phyloP scores from a whole-genome alignment of 228 moss, liverwort and hornwort genomes.

The Sphagnum magellanicum region DNA sequence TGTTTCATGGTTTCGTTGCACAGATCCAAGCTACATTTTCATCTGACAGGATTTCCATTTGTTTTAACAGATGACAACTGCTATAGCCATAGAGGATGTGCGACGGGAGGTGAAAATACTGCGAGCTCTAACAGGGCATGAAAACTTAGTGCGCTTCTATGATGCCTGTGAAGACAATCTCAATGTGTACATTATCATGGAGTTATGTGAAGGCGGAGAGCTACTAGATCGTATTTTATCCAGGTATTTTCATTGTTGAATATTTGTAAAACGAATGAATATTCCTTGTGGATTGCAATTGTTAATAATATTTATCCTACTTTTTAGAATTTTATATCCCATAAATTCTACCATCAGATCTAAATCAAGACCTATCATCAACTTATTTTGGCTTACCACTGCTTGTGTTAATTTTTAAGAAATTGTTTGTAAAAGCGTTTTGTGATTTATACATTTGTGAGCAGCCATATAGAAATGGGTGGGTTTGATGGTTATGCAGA shows the following conservation, averaged over 20 bases:
- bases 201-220: conserved; percentile 99
- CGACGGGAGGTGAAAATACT: conserved; percentile 97
- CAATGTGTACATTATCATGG: conserved; percentile 99
- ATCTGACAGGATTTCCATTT: background rate
- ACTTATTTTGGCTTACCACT: too few species aligned
- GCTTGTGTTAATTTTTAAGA: too few species aligned
- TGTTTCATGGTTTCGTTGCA: too few species aligned
- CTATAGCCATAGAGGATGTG: conserved; percentile 99
- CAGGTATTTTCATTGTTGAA: conserved; percentile 33
- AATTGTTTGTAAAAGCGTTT: too few species aligned
- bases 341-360: too few species aligned
- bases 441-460: too few species aligned
- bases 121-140: conserved; percentile 89
- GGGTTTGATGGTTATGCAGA: conserved; percentile 11
- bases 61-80: conserved; percentile 84
- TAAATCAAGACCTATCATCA: too few species aligned
- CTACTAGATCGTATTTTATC: conserved; percentile 92
- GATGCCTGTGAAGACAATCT: conserved; percentile 96
- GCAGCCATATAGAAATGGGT: too few species aligned
- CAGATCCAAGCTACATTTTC: too few species aligned
- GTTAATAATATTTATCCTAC: background rate
- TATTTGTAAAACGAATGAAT: background rate
- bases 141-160: conserved; percentile 90
- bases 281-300: background rate
- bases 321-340: too few species aligned